phyloP scores from a whole-genome alignment of 352 stramenopile species.

The Thalassiosira delicatula region DNA sequence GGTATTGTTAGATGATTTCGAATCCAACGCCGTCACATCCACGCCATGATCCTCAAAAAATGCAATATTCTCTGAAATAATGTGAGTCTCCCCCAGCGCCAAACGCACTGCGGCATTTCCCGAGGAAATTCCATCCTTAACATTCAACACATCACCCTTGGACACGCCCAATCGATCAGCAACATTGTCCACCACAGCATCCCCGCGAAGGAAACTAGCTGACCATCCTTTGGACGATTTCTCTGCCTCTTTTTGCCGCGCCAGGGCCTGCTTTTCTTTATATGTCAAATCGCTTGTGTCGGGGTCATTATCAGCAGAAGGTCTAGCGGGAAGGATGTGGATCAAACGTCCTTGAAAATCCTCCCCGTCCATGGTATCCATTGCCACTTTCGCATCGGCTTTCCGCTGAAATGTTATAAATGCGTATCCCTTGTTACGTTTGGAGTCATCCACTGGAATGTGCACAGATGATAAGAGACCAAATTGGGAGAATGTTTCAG shows the following conservation, averaged over 20 bases:
- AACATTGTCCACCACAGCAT: slow-evolving; percentile 89
- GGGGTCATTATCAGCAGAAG: slow-evolving; percentile 33
- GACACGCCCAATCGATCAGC: slow-evolving; percentile 88
- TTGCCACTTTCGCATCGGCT: slow-evolving; percentile 88
- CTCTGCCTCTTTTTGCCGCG: slow-evolving; percentile 73
- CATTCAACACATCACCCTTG: slow-evolving; percentile 93
- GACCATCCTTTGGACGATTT: slow-evolving; percentile 91
- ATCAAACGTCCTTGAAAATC: slow-evolving; percentile 96
- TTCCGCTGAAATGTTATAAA: slow-evolving; percentile 95
- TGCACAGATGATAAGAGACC: slow-evolving; percentile 92
- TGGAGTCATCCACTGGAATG: slow-evolving; percentile 95
- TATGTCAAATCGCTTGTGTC: slow-evolving; percentile 76
- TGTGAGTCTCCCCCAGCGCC: slow-evolving; percentile 96
- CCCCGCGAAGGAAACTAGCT: slow-evolving; percentile 90
- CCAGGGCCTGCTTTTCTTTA: slow-evolving; percentile 83
- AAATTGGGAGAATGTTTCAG: slow-evolving; percentile 89
- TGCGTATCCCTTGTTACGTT: slow-evolving; percentile 95
- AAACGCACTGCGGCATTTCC: slow-evolving; percentile 97
- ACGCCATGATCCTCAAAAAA: slow-evolving; percentile 95
- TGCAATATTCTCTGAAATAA: slow-evolving; percentile 97
- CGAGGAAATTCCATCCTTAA: slow-evolving; percentile 86
- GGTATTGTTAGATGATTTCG: slow-evolving; percentile 78
- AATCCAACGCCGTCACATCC: slow-evolving; percentile 92
- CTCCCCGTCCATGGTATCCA: slow-evolving; percentile 90
- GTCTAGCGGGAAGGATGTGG: slow-evolving; percentile 91